Evolutionary conservation across 2,329 filamentous ascomycete genomes (phyloP).

Genomic region (Sclerotinia minor): DNA sequence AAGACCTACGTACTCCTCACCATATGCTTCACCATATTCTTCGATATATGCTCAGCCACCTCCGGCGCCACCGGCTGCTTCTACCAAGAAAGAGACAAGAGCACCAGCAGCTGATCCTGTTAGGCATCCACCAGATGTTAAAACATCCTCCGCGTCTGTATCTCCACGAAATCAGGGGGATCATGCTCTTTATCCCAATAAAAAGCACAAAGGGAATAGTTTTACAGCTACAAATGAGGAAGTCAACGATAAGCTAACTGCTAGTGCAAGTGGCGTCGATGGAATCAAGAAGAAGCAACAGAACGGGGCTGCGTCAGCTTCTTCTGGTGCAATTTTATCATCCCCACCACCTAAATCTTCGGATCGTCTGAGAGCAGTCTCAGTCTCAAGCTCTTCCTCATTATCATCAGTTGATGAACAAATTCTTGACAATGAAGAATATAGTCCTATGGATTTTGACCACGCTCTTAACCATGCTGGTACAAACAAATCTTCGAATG

Average conservation of each 20-base stretch:
- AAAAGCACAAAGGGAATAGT: slow-evolving; percentile 36
- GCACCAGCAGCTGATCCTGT: slow-evolving; percentile 1
- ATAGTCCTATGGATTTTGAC: slow-evolving; percentile 25
- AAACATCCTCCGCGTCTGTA: slow-evolving; percentile 18
- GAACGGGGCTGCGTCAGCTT: slow-evolving; percentile 21
- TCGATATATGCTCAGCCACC: slow-evolving; percentile 31
- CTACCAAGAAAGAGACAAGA: slow-evolving; percentile 10
- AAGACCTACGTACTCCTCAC: slow-evolving; percentile 28
- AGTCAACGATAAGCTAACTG: slow-evolving; percentile 28
- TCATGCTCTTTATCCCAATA: slow-evolving; percentile 32
- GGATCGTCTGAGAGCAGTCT: slow-evolving; percentile 31
- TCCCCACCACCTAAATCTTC: slow-evolving; percentile 18
- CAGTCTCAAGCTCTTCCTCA: slow-evolving; percentile 43
- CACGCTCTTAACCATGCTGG: slow-evolving; percentile 23
- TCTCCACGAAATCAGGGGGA: slow-evolving; percentile 30
- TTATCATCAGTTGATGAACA: slow-evolving; percentile 43
- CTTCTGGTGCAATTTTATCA: slow-evolving; percentile 8
- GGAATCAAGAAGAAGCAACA: slow-evolving; percentile 13
- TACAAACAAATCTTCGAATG: slow-evolving; percentile 19
- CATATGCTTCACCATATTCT: slow-evolving; percentile 28
- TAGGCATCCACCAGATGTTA: slow-evolving; percentile 17
- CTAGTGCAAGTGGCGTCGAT: slow-evolving; percentile 17
- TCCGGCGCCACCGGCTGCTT: not conserved
- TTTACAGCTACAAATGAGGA: slow-evolving; percentile 30
- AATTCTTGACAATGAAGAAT: slow-evolving; percentile 31